phyloP scores from a whole-genome alignment of 306 rosid genomes.

The Pterocarpus macrocarpus region DNA sequence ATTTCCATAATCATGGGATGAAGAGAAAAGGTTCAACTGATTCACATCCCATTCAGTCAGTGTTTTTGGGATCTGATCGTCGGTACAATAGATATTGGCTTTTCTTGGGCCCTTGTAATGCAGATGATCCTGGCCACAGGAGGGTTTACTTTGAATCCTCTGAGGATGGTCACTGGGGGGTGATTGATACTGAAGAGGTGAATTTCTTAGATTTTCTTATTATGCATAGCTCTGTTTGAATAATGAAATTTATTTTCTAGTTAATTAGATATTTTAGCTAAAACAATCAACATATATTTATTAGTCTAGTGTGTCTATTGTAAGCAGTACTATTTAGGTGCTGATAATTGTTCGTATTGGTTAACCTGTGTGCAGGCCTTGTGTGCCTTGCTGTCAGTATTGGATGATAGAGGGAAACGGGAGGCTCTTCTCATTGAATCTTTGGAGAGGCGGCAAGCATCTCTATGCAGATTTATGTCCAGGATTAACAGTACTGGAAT shows the following conservation, averaged over 20 bases:
- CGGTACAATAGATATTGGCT: constrained; percentile 98
- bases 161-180: constrained; percentile 98
- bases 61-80: constrained; percentile 97
- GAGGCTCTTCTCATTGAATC: constrained; percentile 91
- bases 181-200: constrained; percentile 94
- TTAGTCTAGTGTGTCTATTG: constrained; percentile 31
- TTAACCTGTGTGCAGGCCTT: constrained; percentile 69
- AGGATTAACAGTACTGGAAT: constrained; percentile 54
- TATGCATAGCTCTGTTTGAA: constrained; percentile 1
- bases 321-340: constrained; percentile 30
- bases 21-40: constrained; percentile 49
- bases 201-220: constrained; percentile 41
- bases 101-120: constrained; percentile 93
- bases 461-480: constrained; percentile 74
- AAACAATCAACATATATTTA: constrained; percentile 25
- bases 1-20: constrained; percentile 43
- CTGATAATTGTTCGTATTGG: constrained; percentile 34
- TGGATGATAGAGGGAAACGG: constrained; percentile 94
- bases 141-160: constrained; percentile 98
- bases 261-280: constrained; percentile 1
- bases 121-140: constrained; percentile 89
- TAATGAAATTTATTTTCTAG: constrained; percentile 23
- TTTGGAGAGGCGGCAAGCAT: constrained; percentile 72
- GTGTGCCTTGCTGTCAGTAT: constrained; percentile 75
- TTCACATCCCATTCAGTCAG: constrained; percentile 88